Evolutionary conservation across 225 moss, liverwort and hornwort species (phyloP).

Genomic region (Antitrichia curtipendula): DNA sequence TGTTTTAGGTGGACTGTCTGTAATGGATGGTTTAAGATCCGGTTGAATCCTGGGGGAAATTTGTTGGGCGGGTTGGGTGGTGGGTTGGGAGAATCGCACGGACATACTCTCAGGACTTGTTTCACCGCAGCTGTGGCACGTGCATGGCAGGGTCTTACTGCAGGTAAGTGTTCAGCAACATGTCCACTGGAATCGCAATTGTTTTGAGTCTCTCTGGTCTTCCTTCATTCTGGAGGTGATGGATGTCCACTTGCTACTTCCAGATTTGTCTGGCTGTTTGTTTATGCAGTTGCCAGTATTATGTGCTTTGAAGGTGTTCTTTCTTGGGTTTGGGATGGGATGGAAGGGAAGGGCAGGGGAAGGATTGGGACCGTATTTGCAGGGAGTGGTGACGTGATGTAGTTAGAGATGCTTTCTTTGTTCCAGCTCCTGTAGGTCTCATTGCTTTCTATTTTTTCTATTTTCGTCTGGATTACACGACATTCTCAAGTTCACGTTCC

Average conservation of each 20-base stretch:
- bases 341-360: background rate
- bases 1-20: background rate
- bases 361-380: background rate
- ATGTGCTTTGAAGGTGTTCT: background rate
- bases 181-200: background rate
- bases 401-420: background rate
- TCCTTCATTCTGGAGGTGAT: background rate
- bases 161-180: slow-evolving; percentile 29
- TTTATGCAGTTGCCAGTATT: background rate
- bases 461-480: background rate
- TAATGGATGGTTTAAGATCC: slow-evolving; percentile 5
- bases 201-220: background rate
- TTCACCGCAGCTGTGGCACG: background rate
- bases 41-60: background rate
- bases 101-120: slow-evolving; percentile 10
- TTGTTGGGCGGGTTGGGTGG: slow-evolving; percentile 19
- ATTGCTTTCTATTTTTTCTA: background rate
- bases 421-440: background rate
- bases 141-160: background rate
- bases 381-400: background rate
- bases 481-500: background rate
- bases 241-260: background rate
- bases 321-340: background rate
- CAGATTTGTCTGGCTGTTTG: background rate
- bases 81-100: slow-evolving; percentile 23